A percentile compares a stretch with the other conserved stretches of the same genome.
These are phyloP conservation scores for Phaffia tasmanica DNA, from an alignment of 768 basidiomycete genomes.

Conservation along the genomic window DNA sequence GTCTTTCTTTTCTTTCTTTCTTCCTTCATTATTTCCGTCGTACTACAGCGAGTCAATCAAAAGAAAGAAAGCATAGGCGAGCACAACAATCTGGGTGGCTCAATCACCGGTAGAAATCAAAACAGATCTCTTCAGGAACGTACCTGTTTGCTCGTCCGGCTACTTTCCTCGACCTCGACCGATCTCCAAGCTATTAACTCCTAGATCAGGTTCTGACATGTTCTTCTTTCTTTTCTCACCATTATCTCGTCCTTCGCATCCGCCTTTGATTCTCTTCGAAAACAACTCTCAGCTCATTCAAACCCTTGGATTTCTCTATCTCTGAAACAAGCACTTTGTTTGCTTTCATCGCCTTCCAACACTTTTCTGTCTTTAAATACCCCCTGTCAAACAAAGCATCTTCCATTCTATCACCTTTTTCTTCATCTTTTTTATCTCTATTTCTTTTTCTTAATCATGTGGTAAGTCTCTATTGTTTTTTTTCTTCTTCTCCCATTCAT, in stretches of 20 bases:
- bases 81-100: background rate
- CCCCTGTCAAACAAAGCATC: background rate
- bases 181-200: no score
- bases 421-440: background rate
- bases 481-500: background rate
- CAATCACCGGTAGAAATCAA: background rate
- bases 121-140: background rate
- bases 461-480: constrained; percentile 3
- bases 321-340: background rate
- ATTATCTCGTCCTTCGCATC: background rate
- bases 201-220: no score
- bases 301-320: background rate
- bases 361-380: background rate
- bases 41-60: no score
- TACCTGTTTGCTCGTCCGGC: background rate
- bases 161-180: background rate
- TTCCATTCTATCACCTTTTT: background rate
- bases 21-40: background rate
- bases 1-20: background rate
- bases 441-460: background rate
- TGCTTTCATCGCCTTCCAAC: background rate
- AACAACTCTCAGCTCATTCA: background rate
- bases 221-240: background rate
- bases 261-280: background rate
- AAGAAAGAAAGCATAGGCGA: background rate